Evolutionary conservation across 164 flowering plant genomes (phyloP), one percentile per base, ranked within the genome.

Genomic region (Vitis amurensis): DNA sequence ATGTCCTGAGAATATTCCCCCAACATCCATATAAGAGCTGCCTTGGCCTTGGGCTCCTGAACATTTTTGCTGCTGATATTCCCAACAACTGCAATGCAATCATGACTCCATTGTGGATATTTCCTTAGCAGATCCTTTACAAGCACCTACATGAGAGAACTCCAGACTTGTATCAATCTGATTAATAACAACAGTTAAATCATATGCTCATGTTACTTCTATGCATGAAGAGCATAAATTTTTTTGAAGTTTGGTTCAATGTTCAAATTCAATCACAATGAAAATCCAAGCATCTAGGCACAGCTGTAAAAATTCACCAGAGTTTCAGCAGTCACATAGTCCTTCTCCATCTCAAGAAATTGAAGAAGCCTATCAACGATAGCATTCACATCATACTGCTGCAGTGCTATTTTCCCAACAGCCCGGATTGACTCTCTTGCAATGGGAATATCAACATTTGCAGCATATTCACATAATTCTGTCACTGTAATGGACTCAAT

Each of bases 21-120:
- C 77, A 96, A 70, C 99, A 96, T 96, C 99, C 99, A 96, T 78
- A 96, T 89, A 66, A 95, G 92, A 80, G 99, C 98, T 65, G 99
- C 91, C 76, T 95, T 95, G 59, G 93, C 99, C 77, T 91, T 91
- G 8, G 98, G 96, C 71, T 95, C 99, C 81, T 95, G 97, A 52
- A 93, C 82, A 82, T 91, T 95, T 72, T 90, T 90, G 75, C 91
- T 90, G 81, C 99, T 93, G 67, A 95, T 95, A 73, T 84, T 93
- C 31, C 98, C 99, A 77, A 96, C 97, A 74, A 96, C 99, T 11
- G 99, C 98, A 82, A 96, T 96, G 74, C 99, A 96, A 80, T 96
- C 99, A 37, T 92, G 99, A 81, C 99, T 96, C 99, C 99, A 96
- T 71, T 93, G 99, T 55, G 99, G 99, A 85, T 96, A 96, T 77